These are phyloP conservation scores for Cucumis sativus DNA, from an alignment of 306 rosid genomes.

Conservation along the genomic window Cucumber_9930_V3 NC_026658.2:19115001-19115500, in stretches of 20 bases:
- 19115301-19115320: slow-evolving; percentile 29
- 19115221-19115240: slow-evolving; percentile 16
- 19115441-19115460: not conserved
- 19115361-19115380: not conserved
- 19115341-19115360: slow-evolving; percentile 12
- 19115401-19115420: slow-evolving; percentile 3
- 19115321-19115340: slow-evolving; percentile 17
- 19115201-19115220: slow-evolving; percentile 21
- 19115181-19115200: not conserved
- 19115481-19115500: not conserved
- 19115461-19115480: not conserved
- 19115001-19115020: not conserved
- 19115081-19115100: not conserved
- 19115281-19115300: slow-evolving; percentile 39
- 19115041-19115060: not conserved
- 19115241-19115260: slow-evolving; percentile 12
- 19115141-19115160: not conserved
- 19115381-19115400: not conserved
- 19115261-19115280: slow-evolving; percentile 15
- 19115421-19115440: not conserved
- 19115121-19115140: not conserved
- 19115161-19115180: not conserved
- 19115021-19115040: not conserved
- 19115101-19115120: not conserved
- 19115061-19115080: not conserved